phyloP scores from a whole-genome alignment of 148 eudicot genomes.

The Dianthus caryophyllus region DNA sequence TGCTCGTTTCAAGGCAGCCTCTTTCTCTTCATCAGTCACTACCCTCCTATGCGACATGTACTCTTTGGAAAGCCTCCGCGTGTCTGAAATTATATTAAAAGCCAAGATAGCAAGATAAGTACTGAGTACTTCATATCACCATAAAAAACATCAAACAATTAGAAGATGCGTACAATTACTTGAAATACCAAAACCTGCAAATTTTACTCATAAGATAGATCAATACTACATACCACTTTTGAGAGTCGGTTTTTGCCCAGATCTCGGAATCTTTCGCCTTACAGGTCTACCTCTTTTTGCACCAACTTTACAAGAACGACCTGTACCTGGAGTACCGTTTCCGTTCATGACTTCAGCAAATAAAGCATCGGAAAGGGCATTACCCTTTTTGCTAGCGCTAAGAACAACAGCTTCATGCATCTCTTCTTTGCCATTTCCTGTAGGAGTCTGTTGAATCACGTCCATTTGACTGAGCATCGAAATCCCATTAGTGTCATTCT shows the following conservation, averaged over 20 bases:
- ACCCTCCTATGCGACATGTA: slow-evolving; percentile 25
- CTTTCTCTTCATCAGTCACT: slow-evolving; percentile 24
- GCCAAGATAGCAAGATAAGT: neutral
- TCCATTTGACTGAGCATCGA: neutral
- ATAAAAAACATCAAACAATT: neutral
- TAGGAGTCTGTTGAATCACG: neutral
- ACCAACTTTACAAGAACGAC: slow-evolving; percentile 3
- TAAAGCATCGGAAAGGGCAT: neutral
- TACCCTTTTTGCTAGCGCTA: neutral
- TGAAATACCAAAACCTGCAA: neutral
- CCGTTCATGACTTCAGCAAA: neutral
- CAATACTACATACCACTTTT: slow-evolving; percentile 14
- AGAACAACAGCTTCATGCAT: neutral
- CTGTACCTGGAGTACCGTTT: neutral
- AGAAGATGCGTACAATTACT: too few species aligned
- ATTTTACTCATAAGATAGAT: neutral
- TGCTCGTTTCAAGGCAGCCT: slow-evolving; percentile 22
- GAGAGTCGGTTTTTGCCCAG: slow-evolving; percentile 2
- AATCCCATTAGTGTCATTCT: neutral
- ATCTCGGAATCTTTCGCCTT: slow-evolving; percentile 2
- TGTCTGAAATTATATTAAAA: neutral
- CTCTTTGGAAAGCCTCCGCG: slow-evolving; percentile 13
- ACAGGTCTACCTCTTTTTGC: slow-evolving; percentile 7
- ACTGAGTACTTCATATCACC: neutral
- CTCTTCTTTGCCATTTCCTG: neutral